Percentiles rank a stretch among this genome's conserved stretches.
Evolutionary conservation across 1,284 basidiomycete species (phyloP).

Genomic region (Tilletia walkeri): DNA sequence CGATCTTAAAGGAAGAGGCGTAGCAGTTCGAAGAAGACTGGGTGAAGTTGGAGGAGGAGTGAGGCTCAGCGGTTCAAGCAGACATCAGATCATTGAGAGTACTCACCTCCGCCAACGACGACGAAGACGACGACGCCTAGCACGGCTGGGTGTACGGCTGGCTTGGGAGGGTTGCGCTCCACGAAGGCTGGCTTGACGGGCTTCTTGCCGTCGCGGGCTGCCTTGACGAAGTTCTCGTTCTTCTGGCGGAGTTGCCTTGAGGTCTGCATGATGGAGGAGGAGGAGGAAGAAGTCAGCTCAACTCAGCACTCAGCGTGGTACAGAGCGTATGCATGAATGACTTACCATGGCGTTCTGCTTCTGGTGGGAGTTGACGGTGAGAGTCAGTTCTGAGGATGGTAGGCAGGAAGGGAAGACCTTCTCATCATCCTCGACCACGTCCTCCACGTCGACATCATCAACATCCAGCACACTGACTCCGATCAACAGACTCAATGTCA

Average conservation of each 20-base stretch:
- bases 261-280: not conserved
- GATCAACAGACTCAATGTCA: too few relatives aligned
- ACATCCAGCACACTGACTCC: not conserved
- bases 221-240: slow-evolving; percentile 8
- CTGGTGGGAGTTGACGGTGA: too few relatives aligned
- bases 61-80: too few relatives aligned
- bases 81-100: too few relatives aligned
- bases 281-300: not conserved
- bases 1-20: slow-evolving; percentile 7
- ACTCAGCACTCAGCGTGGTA: too few relatives aligned
- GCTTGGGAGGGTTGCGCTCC: slow-evolving; percentile 13
- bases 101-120: slow-evolving; percentile 19
- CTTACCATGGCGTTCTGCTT: too few relatives aligned
- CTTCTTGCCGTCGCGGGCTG: slow-evolving; percentile 17
- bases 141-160: slow-evolving; percentile 16
- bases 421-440: not conserved
- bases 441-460: not conserved
- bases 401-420: too few relatives aligned
- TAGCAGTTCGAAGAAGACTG: slow-evolving; percentile 21
- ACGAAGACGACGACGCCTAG: slow-evolving; percentile 16
- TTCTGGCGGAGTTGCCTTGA: slow-evolving; percentile 8
- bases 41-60: not conserved
- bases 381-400: too few relatives aligned
- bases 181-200: slow-evolving; percentile 7
- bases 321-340: too few relatives aligned